These are phyloP conservation scores for Epichloe gansuensis DNA, from an alignment of 2,329 filamentous ascomycete species.

Conservation along the genomic window DNA sequence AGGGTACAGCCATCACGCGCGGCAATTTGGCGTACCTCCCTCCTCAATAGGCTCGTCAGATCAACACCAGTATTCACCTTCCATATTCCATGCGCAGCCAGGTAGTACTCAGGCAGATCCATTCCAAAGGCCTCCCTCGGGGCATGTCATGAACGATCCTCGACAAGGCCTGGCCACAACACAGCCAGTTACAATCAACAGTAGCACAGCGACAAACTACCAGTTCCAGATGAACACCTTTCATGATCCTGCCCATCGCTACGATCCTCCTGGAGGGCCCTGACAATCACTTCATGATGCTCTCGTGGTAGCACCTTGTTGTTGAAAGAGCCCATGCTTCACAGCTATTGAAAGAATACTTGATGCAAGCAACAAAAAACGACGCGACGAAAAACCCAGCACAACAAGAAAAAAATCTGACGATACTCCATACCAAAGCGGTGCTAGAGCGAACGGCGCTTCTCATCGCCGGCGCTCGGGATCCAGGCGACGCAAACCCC, in stretches of 20 bases:
- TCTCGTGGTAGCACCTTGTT: not conserved
- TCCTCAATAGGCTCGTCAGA: constrained; percentile 3
- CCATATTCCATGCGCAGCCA: constrained; percentile 1
- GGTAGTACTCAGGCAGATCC: constrained; percentile 2
- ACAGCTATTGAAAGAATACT: too few species aligned
- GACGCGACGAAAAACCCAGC: too few species aligned
- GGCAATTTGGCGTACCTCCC: constrained; percentile 2
- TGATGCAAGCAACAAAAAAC: too few species aligned
- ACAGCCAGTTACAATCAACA: constrained; percentile 12
- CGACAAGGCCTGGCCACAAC: constrained; percentile 9
- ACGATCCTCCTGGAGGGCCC: constrained; percentile 11
- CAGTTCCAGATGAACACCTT: constrained; percentile 15
- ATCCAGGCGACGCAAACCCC: not conserved
- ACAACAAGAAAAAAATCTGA: too few species aligned
- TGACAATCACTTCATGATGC: constrained; percentile 8
- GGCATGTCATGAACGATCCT: constrained; percentile 13
- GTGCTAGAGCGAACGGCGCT: too few species aligned
- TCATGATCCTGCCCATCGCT: constrained; percentile 9
- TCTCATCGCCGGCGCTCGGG: too few species aligned
- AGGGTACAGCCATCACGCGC: constrained; percentile 13
- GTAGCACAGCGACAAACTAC: constrained; percentile 13
- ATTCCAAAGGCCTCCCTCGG: constrained; percentile 9
- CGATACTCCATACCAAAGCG: too few species aligned
- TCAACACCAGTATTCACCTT: constrained; percentile 4
- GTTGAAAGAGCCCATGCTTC: not conserved